Evolutionary conservation across 1,284 basidiomycete species (phyloP).

Genomic region (Cystobasidiaceae sp.): DNA sequence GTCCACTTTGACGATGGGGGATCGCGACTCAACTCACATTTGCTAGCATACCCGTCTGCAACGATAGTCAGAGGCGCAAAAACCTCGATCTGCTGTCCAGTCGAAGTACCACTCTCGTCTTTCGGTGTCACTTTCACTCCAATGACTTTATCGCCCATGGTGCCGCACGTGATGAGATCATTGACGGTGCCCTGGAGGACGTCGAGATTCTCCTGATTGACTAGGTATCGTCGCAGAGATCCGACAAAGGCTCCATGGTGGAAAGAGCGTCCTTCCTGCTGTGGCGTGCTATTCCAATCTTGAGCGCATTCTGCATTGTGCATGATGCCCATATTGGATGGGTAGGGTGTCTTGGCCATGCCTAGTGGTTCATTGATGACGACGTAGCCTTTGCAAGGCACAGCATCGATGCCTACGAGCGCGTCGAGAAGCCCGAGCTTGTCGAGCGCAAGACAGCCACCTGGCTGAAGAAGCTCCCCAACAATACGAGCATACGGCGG

Average conservation of each 20-base stretch:
- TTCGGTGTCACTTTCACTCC: constrained; percentile 58
- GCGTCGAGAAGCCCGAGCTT: constrained; percentile 68
- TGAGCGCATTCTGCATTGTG: constrained; percentile 38
- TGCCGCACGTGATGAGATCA: constrained; percentile 61
- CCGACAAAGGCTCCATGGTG: constrained; percentile 93
- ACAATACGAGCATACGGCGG: constrained; percentile 90
- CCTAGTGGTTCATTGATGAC: constrained; percentile 57
- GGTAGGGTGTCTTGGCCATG: constrained; percentile 80
- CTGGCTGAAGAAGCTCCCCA: constrained; percentile 93
- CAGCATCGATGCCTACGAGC: constrained; percentile 80
- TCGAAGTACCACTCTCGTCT: constrained; percentile 25
- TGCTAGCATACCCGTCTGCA: constrained; percentile 92
- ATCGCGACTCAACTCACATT: constrained; percentile 47
- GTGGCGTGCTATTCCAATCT: constrained; percentile 46
- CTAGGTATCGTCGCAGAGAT: constrained; percentile 65
- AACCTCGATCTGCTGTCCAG: constrained; percentile 47
- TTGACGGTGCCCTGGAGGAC: constrained; percentile 77
- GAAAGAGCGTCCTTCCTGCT: constrained; percentile 65
- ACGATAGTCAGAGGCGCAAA: constrained; percentile 76
- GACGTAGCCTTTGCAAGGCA: constrained; percentile 80
- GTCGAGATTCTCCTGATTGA: constrained; percentile 54
- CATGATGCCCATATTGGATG: constrained; percentile 47
- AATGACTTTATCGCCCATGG: constrained; percentile 54
- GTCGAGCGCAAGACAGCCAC: constrained; percentile 72
- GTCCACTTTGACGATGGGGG: background rate